Evolutionary conservation across 2,329 filamentous ascomycete species (phyloP).

Genomic region (Xylaria sp.): DNA sequence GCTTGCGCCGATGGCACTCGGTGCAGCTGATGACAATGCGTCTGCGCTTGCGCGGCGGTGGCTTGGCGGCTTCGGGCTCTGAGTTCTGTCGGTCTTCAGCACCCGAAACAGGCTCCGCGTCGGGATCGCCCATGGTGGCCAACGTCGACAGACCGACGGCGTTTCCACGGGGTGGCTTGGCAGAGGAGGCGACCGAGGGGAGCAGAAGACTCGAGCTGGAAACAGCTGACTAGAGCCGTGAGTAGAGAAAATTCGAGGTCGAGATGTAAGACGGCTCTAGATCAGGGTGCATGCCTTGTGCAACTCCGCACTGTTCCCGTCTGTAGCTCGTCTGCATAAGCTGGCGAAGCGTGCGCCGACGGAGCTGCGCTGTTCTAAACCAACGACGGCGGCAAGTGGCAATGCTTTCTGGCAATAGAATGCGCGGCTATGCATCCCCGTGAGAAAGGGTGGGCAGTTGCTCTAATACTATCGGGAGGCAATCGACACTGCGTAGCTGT

Average conservation of each 20-base stretch:
- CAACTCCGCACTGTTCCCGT: too few species aligned
- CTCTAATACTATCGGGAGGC: too few species aligned
- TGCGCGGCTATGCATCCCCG: too few species aligned
- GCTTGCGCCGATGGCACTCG: conserved; percentile 68
- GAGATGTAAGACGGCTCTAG: background rate
- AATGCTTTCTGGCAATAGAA: background rate
- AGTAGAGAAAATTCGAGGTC: background rate
- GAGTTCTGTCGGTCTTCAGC: conserved; percentile 27
- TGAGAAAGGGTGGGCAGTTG: too few species aligned
- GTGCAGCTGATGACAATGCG: conserved; percentile 67
- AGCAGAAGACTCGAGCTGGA: background rate
- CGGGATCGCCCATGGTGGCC: conserved; percentile 33
- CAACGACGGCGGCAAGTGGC: background rate
- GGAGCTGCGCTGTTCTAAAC: too few species aligned
- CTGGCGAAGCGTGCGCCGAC: too few species aligned
- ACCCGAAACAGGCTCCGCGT: conserved; percentile 29
- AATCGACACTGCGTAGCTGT: too few species aligned
- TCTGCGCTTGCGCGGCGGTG: conserved; percentile 60
- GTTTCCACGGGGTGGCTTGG: too few species aligned
- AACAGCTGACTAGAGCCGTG: too few species aligned
- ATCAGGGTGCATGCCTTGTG: background rate
- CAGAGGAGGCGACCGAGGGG: too few species aligned
- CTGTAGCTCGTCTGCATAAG: too few species aligned
- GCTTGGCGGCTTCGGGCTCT: conserved; percentile 34
- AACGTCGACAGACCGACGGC: background rate